Conservation (phyloP, 2,329 filamentous ascomycete genomes). For the Diaporthe citriasiana region DNA sequence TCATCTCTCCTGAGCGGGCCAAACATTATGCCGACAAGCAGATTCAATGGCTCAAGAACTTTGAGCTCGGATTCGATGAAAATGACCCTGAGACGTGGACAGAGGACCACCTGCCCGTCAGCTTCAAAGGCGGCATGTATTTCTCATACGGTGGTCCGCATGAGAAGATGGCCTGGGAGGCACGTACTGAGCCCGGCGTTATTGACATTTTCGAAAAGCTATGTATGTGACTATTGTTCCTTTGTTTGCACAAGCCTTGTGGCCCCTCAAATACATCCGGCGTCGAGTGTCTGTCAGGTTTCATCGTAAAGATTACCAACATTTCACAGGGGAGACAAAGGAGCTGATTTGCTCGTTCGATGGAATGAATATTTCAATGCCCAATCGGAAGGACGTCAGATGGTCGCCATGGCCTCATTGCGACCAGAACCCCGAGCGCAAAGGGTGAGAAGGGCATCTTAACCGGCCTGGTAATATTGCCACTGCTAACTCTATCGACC, state of each 20-base stretch:
- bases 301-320: neutral
- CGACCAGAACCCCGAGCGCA: slow-evolving; percentile 57
- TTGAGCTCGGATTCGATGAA: slow-evolving; percentile 45
- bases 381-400: slow-evolving; percentile 54
- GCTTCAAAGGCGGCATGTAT: slow-evolving; percentile 65
- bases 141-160: slow-evolving; percentile 61
- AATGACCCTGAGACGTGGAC: slow-evolving; percentile 42
- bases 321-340: slow-evolving; percentile 52
- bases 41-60: slow-evolving; percentile 37
- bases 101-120: slow-evolving; percentile 45
- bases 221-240: slow-evolving; percentile 43
- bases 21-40: slow-evolving; percentile 42
- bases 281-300: neutral
- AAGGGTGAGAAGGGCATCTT: slow-evolving; percentile 49
- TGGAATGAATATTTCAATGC: slow-evolving; percentile 53
- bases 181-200: slow-evolving; percentile 62
- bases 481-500: slow-evolving; percentile 44
- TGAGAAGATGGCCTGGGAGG: slow-evolving; percentile 63
- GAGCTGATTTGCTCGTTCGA: slow-evolving; percentile 66
- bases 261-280: neutral
- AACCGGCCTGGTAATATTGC: neutral
- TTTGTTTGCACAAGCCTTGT: slow-evolving; percentile 39
- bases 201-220: slow-evolving; percentile 61
- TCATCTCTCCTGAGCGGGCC: slow-evolving; percentile 51
- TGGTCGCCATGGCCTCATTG: slow-evolving; percentile 61